These are phyloP conservation scores for Ephemerocybe angulata DNA, from an alignment of 768 basidiomycete species.

Conservation along the genomic window DNA sequence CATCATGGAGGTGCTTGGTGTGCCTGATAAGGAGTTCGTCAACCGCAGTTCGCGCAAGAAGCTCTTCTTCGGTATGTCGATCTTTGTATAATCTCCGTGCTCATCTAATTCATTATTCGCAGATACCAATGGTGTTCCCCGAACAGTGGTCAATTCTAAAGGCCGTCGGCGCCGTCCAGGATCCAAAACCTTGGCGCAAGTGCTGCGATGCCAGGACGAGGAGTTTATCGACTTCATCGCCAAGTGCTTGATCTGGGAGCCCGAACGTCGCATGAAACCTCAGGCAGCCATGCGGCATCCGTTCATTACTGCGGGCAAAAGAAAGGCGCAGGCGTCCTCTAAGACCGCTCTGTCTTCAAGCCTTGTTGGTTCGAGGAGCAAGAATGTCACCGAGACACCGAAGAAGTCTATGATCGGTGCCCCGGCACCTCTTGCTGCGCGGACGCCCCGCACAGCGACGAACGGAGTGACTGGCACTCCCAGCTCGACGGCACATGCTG, in stretches of 20 bases:
- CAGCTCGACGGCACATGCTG: conserved; percentile 44
- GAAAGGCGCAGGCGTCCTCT: conserved; percentile 46
- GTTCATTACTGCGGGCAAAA: conserved; percentile 66
- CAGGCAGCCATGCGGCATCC: conserved; percentile 89
- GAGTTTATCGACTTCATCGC: conserved; percentile 95
- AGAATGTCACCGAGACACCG: conserved; percentile 61
- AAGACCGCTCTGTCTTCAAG: conserved; percentile 59
- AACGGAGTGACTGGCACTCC: conserved; percentile 57
- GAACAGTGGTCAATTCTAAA: conserved; percentile 94
- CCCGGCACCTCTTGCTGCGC: conserved; percentile 82
- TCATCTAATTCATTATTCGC: conserved; percentile 12
- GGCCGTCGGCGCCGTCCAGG: conserved; percentile 90
- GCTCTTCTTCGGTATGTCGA: conserved; percentile 84
- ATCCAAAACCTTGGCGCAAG: conserved; percentile 84
- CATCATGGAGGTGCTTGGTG: conserved; percentile 98
- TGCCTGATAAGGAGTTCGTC: conserved; percentile 93
- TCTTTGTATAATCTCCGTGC: neutral
- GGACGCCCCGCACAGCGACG: conserved; percentile 52
- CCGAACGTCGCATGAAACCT: conserved; percentile 92
- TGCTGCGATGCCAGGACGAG: conserved; percentile 89
- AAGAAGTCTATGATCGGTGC: conserved; percentile 90
- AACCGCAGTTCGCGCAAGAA: conserved; percentile 92
- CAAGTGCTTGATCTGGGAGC: conserved; percentile 98
- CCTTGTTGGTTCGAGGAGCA: conserved; percentile 50
- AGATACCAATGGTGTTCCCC: conserved; percentile 93